A percentile compares a stretch with the other conserved stretches of the same genome.
Conservation (phyloP, 345 rosid species). For the Acer negundo region DNA sequence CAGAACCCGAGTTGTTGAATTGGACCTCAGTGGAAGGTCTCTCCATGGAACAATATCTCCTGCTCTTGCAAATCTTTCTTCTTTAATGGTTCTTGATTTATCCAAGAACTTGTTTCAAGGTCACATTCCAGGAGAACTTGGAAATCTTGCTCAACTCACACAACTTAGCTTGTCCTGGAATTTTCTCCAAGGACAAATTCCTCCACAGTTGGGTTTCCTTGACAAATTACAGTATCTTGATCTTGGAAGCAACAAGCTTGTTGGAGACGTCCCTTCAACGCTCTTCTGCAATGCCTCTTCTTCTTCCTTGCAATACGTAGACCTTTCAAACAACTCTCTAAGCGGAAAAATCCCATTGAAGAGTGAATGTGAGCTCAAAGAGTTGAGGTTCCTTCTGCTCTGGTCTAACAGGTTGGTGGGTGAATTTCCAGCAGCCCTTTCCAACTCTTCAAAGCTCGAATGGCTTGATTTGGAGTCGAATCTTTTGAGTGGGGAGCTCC, state of each 20-base stretch:
- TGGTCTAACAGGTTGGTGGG: conserved; percentile 81
- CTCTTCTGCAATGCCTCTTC: conserved; percentile 69
- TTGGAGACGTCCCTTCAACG: conserved; percentile 50
- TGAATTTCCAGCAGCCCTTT: conserved; percentile 53
- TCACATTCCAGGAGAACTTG: conserved; percentile 62
- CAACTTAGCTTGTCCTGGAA: conserved; percentile 72
- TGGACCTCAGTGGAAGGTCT: conserved; percentile 61
- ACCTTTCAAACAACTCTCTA: conserved; percentile 80
- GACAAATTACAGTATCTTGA: conserved; percentile 54
- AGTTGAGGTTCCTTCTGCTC: conserved; percentile 66
- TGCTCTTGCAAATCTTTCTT: conserved; percentile 59
- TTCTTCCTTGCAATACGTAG: conserved; percentile 58
- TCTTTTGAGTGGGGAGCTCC: conserved; percentile 68
- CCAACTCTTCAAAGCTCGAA: conserved; percentile 64
- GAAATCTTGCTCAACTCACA: conserved; percentile 47
- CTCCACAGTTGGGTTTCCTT: conserved; percentile 54
- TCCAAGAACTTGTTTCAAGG: conserved; percentile 73
- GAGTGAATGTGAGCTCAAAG: conserved; percentile 48
- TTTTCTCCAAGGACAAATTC: conserved; percentile 65
- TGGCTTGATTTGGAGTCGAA: conserved; percentile 92
- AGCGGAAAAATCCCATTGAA: conserved; percentile 58
- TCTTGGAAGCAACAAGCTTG: conserved; percentile 59
- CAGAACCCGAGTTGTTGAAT: conserved; percentile 38
- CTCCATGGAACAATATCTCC: conserved; percentile 69
- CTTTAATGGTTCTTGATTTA: conserved; percentile 64